Evolutionary conservation across 768 basidiomycete species (phyloP), one percentile per base, ranked within the genome.

Genomic region (Neoboletus magnificus): DNA sequence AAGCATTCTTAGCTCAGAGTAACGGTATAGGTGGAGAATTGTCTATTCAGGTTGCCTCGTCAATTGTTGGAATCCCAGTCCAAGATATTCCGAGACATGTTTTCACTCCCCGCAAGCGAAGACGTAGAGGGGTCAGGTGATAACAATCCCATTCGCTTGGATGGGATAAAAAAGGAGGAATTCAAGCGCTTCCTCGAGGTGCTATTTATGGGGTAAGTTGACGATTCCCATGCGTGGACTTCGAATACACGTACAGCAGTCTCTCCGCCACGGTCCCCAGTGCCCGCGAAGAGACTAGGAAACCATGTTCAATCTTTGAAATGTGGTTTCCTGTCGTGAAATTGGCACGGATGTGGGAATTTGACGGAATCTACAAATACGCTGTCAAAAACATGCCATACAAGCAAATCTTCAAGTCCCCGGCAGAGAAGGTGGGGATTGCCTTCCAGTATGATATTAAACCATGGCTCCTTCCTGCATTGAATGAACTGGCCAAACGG

Each of bases 251-350:
- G 11, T 23, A 49, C 15, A 18, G 18, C 11, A 15, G 27, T 27
- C 41, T 30, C 13, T n/a, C 18, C 10, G 9, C 36, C 6, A 10
- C 3, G 27, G n/a, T 20, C 20, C 27, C 15, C 35, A 60, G 59
- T 33, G 18, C 11, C 40, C 46, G 13, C 35, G 47, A 51, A 23
- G 37, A 10, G 37, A 39, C 41, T 18, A 16, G 25, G 9, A 37
- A n/a, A 13, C 9, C 18, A n/a, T 0, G 10, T 5, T 3, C 55
- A 41, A 11, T n/a, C 20, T 54, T 53, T 44, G 65, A 68, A 8
- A 67, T 68, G 48, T 78, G 77, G 79, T 58, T 71, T 16, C 67
- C 73, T 0, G 68, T 75, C 22, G 60, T 76, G n/a, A 73, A 74
- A 56, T 61, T 79, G 22, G 62, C 77, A 7, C 70, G 61, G 7